Conservation (phyloP, 1,284 basidiomycete species). For the Pholiota adiposa region DNA sequence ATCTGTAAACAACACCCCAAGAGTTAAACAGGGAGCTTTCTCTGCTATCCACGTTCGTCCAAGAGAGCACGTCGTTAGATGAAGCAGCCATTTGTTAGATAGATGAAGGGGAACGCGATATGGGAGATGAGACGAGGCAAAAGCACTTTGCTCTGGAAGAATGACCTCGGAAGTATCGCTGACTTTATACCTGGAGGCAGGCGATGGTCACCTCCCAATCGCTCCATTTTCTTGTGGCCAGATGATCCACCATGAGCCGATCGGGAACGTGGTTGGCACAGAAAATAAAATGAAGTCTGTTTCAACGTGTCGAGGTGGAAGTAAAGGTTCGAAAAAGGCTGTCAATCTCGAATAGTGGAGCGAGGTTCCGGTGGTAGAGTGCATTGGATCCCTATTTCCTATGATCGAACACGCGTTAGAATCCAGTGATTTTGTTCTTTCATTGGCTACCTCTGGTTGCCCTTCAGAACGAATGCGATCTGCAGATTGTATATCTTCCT, state of each 20-base stretch:
- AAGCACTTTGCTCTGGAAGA: slow-evolving; percentile 28
- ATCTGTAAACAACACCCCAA: slow-evolving; percentile 81
- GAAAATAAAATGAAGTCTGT: slow-evolving; percentile 68
- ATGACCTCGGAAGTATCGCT: slow-evolving; percentile 24
- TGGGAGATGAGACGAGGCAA: slow-evolving; percentile 28
- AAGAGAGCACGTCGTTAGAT: slow-evolving; percentile 75
- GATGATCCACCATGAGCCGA: slow-evolving; percentile 66
- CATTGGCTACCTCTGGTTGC: slow-evolving; percentile 19
- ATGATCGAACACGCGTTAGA: slow-evolving; percentile 68
- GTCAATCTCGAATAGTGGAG: slow-evolving; percentile 67
- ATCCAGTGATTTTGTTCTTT: slow-evolving; percentile 45
- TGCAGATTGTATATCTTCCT: slow-evolving; percentile 27
- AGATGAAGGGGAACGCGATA: slow-evolving; percentile 22
- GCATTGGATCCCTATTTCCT: slow-evolving; percentile 47
- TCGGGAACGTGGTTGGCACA: slow-evolving; percentile 73
- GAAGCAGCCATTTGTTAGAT: slow-evolving; percentile 30
- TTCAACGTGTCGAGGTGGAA: slow-evolving; percentile 74
- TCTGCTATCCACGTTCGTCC: slow-evolving; percentile 84
- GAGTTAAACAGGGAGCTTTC: slow-evolving; percentile 81
- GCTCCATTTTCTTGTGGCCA: slow-evolving; percentile 42
- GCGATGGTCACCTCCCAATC: slow-evolving; percentile 19
- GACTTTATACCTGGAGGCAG: slow-evolving; percentile 37
- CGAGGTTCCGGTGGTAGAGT: slow-evolving; percentile 56
- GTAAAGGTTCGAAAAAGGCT: slow-evolving; percentile 54
- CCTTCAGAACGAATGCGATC: slow-evolving; percentile 25